Evolutionary conservation across 108 stramenopile species (phyloP).

Genomic region (Cyclotella baltica): DNA sequence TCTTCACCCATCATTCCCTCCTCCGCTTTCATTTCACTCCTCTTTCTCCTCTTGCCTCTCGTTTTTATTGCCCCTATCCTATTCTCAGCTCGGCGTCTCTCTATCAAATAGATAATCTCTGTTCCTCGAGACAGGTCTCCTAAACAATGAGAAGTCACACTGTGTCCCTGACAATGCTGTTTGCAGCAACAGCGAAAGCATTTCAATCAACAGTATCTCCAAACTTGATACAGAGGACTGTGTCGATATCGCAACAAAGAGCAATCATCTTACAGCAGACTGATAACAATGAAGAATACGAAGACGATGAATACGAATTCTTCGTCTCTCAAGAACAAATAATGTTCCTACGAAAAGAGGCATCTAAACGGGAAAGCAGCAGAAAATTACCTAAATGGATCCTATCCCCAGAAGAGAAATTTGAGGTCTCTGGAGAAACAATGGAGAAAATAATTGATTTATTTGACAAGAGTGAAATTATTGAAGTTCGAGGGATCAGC

Average conservation of each 20-base stretch:
- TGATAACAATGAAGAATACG: constrained; percentile 29
- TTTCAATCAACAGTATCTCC: not conserved
- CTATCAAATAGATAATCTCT: too few relatives aligned
- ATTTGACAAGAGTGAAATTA: constrained; percentile 45
- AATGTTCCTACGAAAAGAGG: constrained; percentile 46
- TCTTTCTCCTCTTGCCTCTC: too few relatives aligned
- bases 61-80: too few relatives aligned
- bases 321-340: constrained; percentile 53
- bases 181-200: not conserved
- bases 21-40: too few relatives aligned
- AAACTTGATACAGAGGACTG: not conserved
- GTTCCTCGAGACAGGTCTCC: too few relatives aligned
- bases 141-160: too few relatives aligned
- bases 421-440: constrained; percentile 36
- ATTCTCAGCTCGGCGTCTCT: too few relatives aligned
- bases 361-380: constrained; percentile 39
- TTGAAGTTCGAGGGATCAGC: constrained; percentile 51
- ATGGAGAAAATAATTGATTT: constrained; percentile 26
- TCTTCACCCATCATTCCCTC: too few relatives aligned
- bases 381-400: constrained; percentile 26
- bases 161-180: not conserved
- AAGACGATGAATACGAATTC: constrained; percentile 21
- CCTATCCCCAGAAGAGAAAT: constrained; percentile 37
- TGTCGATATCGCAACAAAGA: not conserved
- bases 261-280: not conserved